phyloP scores from a whole-genome alignment of 225 moss, liverwort and hornwort genomes.

The Lunularia cruciata region DNA sequence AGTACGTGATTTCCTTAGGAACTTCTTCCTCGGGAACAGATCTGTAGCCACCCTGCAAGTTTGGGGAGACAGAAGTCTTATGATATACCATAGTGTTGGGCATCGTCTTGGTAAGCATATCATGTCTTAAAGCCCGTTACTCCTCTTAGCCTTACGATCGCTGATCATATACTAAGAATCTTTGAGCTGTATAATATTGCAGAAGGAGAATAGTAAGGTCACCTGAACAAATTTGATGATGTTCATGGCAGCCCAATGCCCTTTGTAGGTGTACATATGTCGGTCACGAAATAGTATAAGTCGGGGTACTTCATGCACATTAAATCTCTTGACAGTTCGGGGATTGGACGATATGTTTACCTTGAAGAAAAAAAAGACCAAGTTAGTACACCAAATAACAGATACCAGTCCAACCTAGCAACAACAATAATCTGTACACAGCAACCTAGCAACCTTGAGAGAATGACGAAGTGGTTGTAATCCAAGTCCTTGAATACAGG shows the following conservation, averaged over 20 bases:
- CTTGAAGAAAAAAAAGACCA: slow-evolving; percentile 43
- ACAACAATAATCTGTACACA: too few species aligned
- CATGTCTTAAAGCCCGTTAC: too few species aligned
- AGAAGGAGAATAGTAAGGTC: neutral
- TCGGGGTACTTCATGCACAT: slow-evolving; percentile 59
- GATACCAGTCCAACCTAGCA: too few species aligned
- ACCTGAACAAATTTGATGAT: slow-evolving; percentile 46
- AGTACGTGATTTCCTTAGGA: slow-evolving; percentile 34
- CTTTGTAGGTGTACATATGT: slow-evolving; percentile 68
- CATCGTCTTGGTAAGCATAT: too few species aligned
- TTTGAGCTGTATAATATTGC: too few species aligned
- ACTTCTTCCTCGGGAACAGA: slow-evolving; percentile 54
- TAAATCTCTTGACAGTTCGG: slow-evolving; percentile 65
- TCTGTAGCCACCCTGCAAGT: slow-evolving; percentile 68
- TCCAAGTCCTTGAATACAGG: too few species aligned
- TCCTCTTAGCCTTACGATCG: too few species aligned
- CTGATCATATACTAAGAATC: too few species aligned
- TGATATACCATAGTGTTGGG: neutral
- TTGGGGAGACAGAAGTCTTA: slow-evolving; percentile 2
- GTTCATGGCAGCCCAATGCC: slow-evolving; percentile 62
- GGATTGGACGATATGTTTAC: slow-evolving; percentile 69
- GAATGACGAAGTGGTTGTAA: too few species aligned
- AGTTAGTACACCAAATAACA: too few species aligned
- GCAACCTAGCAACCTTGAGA: too few species aligned
- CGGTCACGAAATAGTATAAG: slow-evolving; percentile 80